Conservation (phyloP, 257 asterid genomes). For the Linaria vulgaris region DNA sequence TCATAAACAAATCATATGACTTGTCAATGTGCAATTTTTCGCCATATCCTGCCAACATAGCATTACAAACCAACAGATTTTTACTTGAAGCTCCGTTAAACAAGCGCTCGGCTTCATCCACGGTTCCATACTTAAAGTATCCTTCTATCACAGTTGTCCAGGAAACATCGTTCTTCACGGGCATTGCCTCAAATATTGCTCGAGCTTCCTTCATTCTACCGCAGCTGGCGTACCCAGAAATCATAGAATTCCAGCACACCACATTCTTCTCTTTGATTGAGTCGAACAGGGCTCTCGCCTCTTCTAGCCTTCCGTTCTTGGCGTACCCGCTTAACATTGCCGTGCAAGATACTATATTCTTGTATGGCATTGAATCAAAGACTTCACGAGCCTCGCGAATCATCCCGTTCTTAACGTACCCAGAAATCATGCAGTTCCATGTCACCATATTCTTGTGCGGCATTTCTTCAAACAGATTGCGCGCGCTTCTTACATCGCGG, state of each 20-base stretch:
- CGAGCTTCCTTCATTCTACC: slow-evolving; percentile 52
- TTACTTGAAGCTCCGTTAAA: slow-evolving; percentile 41
- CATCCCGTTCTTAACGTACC: slow-evolving; percentile 60
- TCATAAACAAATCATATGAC: slow-evolving; percentile 42
- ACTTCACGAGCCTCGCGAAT: slow-evolving; percentile 51
- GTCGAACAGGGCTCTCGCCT: slow-evolving; percentile 63
- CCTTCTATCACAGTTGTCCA: slow-evolving; percentile 51
- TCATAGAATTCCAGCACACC: slow-evolving; percentile 76
- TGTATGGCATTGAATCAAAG: slow-evolving; percentile 59
- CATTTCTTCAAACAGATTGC: slow-evolving; percentile 68
- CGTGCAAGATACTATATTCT: slow-evolving; percentile 68
- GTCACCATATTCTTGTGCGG: slow-evolving; percentile 61
- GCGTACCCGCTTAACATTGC: slow-evolving; percentile 85
- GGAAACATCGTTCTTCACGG: slow-evolving; percentile 50
- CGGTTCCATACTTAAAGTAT: slow-evolving; percentile 43
- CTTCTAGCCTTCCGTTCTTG: slow-evolving; percentile 55
- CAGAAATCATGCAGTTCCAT: slow-evolving; percentile 79
- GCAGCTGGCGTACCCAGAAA: slow-evolving; percentile 59
- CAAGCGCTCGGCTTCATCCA: slow-evolving; percentile 54
- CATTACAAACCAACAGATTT: slow-evolving; percentile 47
- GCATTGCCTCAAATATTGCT: slow-evolving; percentile 51
- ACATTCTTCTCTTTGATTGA: slow-evolving; percentile 52
- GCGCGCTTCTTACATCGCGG: slow-evolving; percentile 43
- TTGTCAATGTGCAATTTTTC: slow-evolving; percentile 31
- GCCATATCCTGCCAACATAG: slow-evolving; percentile 57